Conservation (phyloP, 108 stramenopile genomes). For the Skeletonema tropicum region DNA sequence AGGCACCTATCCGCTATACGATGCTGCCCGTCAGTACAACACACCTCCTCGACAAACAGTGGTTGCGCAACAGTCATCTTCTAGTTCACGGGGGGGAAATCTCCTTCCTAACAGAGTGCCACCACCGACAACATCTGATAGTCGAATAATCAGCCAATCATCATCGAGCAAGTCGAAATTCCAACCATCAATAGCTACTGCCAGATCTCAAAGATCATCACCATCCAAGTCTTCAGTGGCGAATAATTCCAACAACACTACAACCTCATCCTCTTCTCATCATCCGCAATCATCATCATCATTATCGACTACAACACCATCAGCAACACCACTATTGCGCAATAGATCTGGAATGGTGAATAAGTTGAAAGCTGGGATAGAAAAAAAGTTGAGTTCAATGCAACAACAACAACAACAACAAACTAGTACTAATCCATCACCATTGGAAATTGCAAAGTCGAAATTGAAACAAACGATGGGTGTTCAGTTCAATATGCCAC, state of each 20-base stretch:
- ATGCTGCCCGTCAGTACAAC: background rate
- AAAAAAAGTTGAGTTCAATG: slow-evolving; percentile 1
- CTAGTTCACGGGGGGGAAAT: background rate
- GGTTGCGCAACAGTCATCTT: background rate
- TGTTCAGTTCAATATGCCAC: background rate
- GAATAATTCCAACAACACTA: slow-evolving; percentile 4
- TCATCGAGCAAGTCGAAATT: background rate
- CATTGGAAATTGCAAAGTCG: background rate
- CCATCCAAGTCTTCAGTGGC: slow-evolving; percentile 6
- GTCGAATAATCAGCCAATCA: slow-evolving; percentile 5
- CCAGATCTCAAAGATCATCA: background rate
- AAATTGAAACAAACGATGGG: slow-evolving; percentile 9
- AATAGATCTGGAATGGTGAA: background rate
- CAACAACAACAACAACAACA: slow-evolving; percentile 4
- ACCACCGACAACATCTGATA: background rate
- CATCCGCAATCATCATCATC: background rate
- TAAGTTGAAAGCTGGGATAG: background rate
- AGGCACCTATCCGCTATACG: slow-evolving; percentile 6
- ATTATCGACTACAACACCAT: background rate
- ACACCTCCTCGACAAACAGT: background rate
- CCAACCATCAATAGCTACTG: background rate
- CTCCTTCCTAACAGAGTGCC: background rate
- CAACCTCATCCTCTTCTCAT: background rate
- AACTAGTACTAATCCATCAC: background rate
- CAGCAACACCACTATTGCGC: background rate